Evolutionary conservation across 345 rosid species (phyloP).

Genomic region (Gossypium thurberi): DNA sequence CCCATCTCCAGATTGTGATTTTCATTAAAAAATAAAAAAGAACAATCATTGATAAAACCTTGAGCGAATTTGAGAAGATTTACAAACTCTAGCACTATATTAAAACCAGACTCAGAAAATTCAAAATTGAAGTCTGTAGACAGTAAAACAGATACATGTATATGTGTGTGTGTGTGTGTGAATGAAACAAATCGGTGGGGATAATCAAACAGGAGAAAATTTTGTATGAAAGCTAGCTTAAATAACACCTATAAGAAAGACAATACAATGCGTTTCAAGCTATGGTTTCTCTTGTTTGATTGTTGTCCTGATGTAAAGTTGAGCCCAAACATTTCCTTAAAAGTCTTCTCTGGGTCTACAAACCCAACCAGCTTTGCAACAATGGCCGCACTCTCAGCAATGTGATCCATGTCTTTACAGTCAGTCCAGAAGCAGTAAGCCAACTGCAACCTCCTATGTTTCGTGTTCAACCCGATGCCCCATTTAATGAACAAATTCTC

Average conservation of each 20-base stretch:
- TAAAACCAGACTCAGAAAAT: not conserved
- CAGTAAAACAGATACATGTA: not conserved
- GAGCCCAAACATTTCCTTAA: conserved; percentile 46
- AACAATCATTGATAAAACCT: not conserved
- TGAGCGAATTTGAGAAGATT: conserved; percentile 3
- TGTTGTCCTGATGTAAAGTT: conserved; percentile 28
- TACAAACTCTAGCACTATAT: conserved; percentile 9
- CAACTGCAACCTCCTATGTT: conserved; percentile 57
- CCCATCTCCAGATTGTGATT: no score
- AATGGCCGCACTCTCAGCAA: conserved; percentile 57
- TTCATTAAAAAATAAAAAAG: not conserved
- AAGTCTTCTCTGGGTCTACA: conserved; percentile 35
- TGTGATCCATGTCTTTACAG: conserved; percentile 51
- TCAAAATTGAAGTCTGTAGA: not conserved
- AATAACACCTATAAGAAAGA: conserved; percentile 20
- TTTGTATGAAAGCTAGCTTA: not conserved
- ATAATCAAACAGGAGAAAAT: not conserved
- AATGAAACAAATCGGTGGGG: not conserved
- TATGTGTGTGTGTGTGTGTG: no score
- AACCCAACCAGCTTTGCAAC: conserved; percentile 63
- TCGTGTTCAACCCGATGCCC: conserved; percentile 58
- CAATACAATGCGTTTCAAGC: conserved; percentile 33
- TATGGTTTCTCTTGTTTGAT: conserved; percentile 24
- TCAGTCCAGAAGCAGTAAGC: conserved; percentile 58
- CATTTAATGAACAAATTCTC: conserved; percentile 64